Evolutionary conservation across 2,329 filamentous ascomycete genomes (phyloP), one percentile per base, ranked within the genome.

Genomic region (Podosphaera leucotricha): DNA sequence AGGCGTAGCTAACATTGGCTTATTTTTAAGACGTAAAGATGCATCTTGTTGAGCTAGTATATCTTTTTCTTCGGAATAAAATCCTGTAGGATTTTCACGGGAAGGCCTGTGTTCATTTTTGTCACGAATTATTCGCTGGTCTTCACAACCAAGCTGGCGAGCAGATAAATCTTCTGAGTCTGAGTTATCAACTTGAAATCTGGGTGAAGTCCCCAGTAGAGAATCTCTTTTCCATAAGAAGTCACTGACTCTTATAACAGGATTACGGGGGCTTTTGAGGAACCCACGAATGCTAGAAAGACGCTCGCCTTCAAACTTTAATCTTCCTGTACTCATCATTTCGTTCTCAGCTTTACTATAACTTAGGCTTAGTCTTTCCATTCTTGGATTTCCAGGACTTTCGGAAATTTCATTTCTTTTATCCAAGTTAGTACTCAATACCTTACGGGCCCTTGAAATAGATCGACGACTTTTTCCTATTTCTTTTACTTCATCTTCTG

Each of bases 251-350:
- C 70, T 72, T 0, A 71, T 68, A 6, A 76, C 67, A 52, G 78
- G 75, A 48, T 66, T 75, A 45, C 80, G 69, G 42, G 75, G 72
- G 2, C 76, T 77, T 61, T 84, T 87, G 61, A 93, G 79, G 41
- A 93, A 77, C 6, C 78, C 75, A 37, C 77, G 72, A 7, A 84
- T 66, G 30, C 71, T 74, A 8, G 71, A 72, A 35, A 60, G 20
- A 13, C 37, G 37, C 37, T 38, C 57, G 44, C 70, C 64, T 35
- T 69, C 64, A 20, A 55, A 50, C 45, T 53, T 57, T 2, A 57
- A 63, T 16, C 62, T 57, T 19, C 62, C 64, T n/a, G 68, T 51
- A 53, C 69, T 75, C 18, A 64, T 64, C 21, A 64, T 60, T 38
- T 64, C 68, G 18, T 16, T 38, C 15, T 16, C 37, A 19, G 15